Percentiles rank a stretch among this genome's conserved stretches.
phyloP scores from a whole-genome alignment of 768 basidiomycete genomes.

The Boletus tylopilopsis region DNA sequence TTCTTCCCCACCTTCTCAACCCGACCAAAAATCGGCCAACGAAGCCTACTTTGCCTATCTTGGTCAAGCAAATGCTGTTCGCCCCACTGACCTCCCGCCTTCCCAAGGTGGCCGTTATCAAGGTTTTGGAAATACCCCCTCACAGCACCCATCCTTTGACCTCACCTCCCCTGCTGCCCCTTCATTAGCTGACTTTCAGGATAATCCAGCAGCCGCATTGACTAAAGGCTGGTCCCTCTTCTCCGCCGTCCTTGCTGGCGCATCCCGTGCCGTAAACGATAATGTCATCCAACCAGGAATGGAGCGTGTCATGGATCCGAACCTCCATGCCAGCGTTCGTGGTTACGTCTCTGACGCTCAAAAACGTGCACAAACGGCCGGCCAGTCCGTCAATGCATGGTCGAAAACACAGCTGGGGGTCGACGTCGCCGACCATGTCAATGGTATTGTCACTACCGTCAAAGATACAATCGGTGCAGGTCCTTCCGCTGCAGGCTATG shows the following conservation, averaged over 20 bases:
- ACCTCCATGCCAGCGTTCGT: slow-evolving; percentile 67
- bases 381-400: slow-evolving; percentile 72
- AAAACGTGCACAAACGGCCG: slow-evolving; percentile 57
- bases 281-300: slow-evolving; percentile 89
- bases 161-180: slow-evolving; percentile 82
- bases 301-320: slow-evolving; percentile 77
- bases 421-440: slow-evolving; percentile 78
- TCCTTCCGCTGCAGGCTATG: slow-evolving; percentile 52
- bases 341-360: slow-evolving; percentile 71
- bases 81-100: slow-evolving; percentile 79
- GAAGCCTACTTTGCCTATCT: slow-evolving; percentile 83
- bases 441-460: slow-evolving; percentile 62
- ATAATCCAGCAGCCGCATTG: slow-evolving; percentile 80
- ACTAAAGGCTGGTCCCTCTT: slow-evolving; percentile 97
- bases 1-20: slow-evolving; percentile 2
- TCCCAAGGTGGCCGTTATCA: slow-evolving; percentile 92
- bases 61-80: slow-evolving; percentile 75
- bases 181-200: slow-evolving; percentile 74
- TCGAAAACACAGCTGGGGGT: slow-evolving; percentile 74
- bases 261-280: slow-evolving; percentile 74
- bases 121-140: slow-evolving; percentile 88
- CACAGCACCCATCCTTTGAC: slow-evolving; percentile 63
- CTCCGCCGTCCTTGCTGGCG: slow-evolving; percentile 77
- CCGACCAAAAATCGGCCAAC: slow-evolving; percentile 73
- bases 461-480: slow-evolving; percentile 54